phyloP scores from a whole-genome alignment of 1,139 yeast genomes.

The Debaryomyces nepalensis region DNA sequence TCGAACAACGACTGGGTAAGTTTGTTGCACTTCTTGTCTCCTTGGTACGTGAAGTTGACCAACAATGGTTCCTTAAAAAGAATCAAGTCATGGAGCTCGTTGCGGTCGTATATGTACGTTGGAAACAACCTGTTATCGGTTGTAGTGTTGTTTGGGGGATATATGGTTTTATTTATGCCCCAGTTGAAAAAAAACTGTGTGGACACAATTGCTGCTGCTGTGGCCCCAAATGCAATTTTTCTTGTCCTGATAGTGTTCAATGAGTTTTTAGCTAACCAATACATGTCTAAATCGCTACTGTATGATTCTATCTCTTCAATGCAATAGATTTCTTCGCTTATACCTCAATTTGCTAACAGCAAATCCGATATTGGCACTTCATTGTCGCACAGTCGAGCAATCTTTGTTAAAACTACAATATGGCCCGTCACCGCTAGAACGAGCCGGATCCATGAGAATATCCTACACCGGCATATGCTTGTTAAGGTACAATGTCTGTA shows the following conservation, averaged over 20 bases:
- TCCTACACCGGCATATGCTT: too few species aligned
- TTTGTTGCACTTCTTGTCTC: constrained; percentile 64
- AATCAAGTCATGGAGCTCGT: constrained; percentile 61
- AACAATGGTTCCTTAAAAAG: constrained; percentile 64
- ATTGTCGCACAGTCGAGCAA: constrained; percentile 1
- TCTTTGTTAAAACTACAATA: too few species aligned
- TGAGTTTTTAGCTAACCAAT: constrained; percentile 8
- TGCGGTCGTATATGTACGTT: constrained; percentile 47
- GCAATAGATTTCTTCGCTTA: neutral
- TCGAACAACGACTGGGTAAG: constrained; percentile 68
- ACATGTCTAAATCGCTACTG: constrained; percentile 5
- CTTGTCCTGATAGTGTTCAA: constrained; percentile 9
- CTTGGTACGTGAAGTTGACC: constrained; percentile 72
- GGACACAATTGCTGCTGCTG: constrained; percentile 16
- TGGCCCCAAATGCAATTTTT: constrained; percentile 14
- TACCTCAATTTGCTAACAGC: neutral
- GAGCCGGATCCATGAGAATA: too few species aligned
- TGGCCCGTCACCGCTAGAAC: too few species aligned
- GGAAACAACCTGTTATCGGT: constrained; percentile 48
- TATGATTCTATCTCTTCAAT: neutral
- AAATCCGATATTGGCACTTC: constrained; percentile 1
- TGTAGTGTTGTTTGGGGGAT: constrained; percentile 45
- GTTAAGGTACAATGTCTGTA: neutral
- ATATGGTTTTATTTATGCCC: constrained; percentile 28
- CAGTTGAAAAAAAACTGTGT: constrained; percentile 16